Conservation (phyloP, 2,329 filamentous ascomycete species). For the Penicillium carneum region DNA sequence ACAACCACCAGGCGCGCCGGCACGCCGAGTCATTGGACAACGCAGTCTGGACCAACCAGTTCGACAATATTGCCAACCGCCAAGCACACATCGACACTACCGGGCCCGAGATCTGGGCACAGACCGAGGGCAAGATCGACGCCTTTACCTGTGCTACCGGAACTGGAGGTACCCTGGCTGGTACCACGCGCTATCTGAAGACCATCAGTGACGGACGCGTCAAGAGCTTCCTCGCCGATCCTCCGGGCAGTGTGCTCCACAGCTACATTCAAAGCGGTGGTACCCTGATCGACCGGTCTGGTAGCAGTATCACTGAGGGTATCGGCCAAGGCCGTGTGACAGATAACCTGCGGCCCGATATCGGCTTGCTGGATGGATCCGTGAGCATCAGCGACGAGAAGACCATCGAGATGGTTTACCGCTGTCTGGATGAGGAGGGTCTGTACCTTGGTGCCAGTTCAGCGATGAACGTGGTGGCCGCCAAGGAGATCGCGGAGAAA, state of each 20-base stretch:
- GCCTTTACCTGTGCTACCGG: slow-evolving; percentile 96
- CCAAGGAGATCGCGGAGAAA: slow-evolving; percentile 90
- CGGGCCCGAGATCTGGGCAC: slow-evolving; percentile 94
- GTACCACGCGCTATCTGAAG: slow-evolving; percentile 87
- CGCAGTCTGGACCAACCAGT: slow-evolving; percentile 98
- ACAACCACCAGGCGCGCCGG: slow-evolving; percentile 92
- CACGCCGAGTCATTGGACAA: slow-evolving; percentile 87
- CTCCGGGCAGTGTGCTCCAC: slow-evolving; percentile 90
- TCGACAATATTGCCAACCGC: slow-evolving; percentile 94
- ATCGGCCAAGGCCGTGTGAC: slow-evolving; percentile 96
- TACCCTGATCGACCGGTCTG: slow-evolving; percentile 78
- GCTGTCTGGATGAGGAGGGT: slow-evolving; percentile 93
- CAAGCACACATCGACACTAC: slow-evolving; percentile 96
- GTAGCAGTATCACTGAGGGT: slow-evolving; percentile 93
- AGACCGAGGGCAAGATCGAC: slow-evolving; percentile 84
- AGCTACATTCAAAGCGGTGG: slow-evolving; percentile 88
- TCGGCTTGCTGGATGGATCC: slow-evolving; percentile 83
- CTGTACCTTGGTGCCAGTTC: slow-evolving; percentile 94
- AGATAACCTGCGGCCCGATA: slow-evolving; percentile 88
- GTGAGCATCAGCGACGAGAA: slow-evolving; percentile 88
- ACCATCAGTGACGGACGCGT: slow-evolving; percentile 78
- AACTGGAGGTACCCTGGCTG: slow-evolving; percentile 89
- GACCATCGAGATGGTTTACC: slow-evolving; percentile 96
- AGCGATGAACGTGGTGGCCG: slow-evolving; percentile 91
- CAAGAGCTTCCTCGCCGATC: slow-evolving; percentile 89